Conservation (phyloP, 148 eudicot genomes). For the Vaccinium darrowii region DNA sequence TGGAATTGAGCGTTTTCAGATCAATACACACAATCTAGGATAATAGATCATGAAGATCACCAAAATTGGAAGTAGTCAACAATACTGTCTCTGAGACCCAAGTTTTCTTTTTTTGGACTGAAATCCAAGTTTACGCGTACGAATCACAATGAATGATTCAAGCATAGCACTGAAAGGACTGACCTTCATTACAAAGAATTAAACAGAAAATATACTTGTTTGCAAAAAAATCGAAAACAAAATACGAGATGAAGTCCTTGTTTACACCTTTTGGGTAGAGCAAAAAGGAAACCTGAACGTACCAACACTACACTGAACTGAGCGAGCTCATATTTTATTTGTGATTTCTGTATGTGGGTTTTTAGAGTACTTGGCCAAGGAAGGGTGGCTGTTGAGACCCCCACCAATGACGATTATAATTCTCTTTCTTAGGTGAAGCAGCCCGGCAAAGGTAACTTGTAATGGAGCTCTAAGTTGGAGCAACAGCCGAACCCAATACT, state of each 20-base stretch:
- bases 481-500: slow-evolving; percentile 28
- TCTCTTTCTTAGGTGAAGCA: not conserved
- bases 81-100: not conserved
- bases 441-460: not conserved
- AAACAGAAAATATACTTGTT: not conserved
- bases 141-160: not conserved
- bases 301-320: not conserved
- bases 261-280: not conserved
- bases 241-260: not conserved
- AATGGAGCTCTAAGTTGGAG: slow-evolving; percentile 13
- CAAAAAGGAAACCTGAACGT: not conserved
- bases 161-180: not conserved
- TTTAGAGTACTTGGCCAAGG: too few species aligned
- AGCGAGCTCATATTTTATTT: not conserved
- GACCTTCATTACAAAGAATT: not conserved
- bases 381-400: too few species aligned
- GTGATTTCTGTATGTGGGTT: not conserved
- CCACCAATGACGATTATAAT: too few species aligned
- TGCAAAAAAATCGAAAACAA: not conserved
- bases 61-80: not conserved
- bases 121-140: not conserved
- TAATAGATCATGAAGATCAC: not conserved
- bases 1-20: not conserved
- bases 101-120: not conserved
- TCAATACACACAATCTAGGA: not conserved